Conservation (phyloP, 2,329 filamentous ascomycete genomes). For the Diaporthe helianthi region DNA sequence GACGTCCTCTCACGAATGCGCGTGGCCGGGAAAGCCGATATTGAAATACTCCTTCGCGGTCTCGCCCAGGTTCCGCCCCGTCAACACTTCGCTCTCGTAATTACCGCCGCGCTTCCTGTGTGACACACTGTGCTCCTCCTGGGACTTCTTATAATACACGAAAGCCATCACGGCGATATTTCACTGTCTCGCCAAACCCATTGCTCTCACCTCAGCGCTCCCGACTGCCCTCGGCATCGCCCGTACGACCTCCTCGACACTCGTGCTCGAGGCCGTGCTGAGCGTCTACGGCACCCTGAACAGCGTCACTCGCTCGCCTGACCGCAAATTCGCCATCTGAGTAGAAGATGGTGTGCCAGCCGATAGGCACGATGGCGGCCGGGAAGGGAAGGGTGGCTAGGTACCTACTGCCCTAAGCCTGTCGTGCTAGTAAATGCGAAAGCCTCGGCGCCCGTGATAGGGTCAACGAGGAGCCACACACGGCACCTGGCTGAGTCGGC, state of each 20-base stretch:
- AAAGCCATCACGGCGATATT: conserved; percentile 56
- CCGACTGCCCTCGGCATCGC: conserved; percentile 41
- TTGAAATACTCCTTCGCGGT: conserved; percentile 62
- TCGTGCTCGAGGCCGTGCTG: conserved; percentile 66
- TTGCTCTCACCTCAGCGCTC: conserved; percentile 21
- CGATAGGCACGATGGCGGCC: conserved; percentile 69
- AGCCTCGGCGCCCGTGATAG: not conserved
- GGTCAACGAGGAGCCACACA: conserved; percentile 1
- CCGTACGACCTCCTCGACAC: conserved; percentile 57
- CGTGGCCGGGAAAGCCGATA: conserved; percentile 63
- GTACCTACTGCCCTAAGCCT: conserved; percentile 60
- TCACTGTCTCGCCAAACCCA: conserved; percentile 33
- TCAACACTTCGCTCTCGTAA: conserved; percentile 50
- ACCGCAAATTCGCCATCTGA: conserved; percentile 68
- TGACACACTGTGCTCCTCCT: conserved; percentile 24
- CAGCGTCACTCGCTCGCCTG: conserved; percentile 56
- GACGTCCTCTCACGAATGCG: conserved; percentile 69
- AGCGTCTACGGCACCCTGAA: conserved; percentile 66
- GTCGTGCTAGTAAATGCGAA: conserved; percentile 49
- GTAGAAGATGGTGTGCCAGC: conserved; percentile 69
- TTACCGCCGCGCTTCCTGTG: conserved; percentile 47
- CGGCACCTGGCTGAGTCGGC: not conserved
- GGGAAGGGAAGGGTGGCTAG: conserved; percentile 63
- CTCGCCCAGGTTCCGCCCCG: conserved; percentile 60
- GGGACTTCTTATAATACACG: conserved; percentile 28